Conservation (phyloP, 2,329 filamentous ascomycete genomes). For the Curvularia eragrostidis region DNA sequence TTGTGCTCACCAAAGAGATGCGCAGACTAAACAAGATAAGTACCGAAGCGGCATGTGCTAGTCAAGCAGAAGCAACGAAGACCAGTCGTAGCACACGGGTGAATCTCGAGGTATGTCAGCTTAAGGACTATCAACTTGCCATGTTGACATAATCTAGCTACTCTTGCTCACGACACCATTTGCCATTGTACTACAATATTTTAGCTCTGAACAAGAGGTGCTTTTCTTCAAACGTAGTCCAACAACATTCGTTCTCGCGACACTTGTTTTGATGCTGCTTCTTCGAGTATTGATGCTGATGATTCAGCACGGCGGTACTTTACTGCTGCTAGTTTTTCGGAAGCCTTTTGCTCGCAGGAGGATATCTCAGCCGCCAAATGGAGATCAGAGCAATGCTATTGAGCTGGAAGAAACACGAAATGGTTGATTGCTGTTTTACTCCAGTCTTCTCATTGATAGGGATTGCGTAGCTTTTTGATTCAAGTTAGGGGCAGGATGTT, state of each 20-base stretch:
- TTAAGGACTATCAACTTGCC: neutral
- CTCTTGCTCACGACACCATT: slow-evolving; percentile 11
- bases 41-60: slow-evolving; percentile 5
- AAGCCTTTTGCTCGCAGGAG: neutral
- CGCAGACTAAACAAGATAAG: slow-evolving; percentile 6
- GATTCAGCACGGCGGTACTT: neutral
- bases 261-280: slow-evolving; percentile 7
- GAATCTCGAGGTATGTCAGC: slow-evolving; percentile 9
- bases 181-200: slow-evolving; percentile 14
- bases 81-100: slow-evolving; percentile 13
- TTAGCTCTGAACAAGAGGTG: slow-evolving; percentile 8
- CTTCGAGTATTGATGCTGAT: neutral
- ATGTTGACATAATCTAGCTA: neutral
- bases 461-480: neutral
- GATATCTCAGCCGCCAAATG: neutral
- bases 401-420: neutral
- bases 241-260: slow-evolving; percentile 2
- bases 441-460: neutral
- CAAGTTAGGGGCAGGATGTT: neutral
- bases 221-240: slow-evolving; percentile 12
- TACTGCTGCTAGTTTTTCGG: neutral
- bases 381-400: neutral
- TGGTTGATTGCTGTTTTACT: neutral
- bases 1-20: slow-evolving; percentile 4
- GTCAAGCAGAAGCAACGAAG: slow-evolving; percentile 8